Evolutionary conservation across 176 grass and related monocot species (phyloP).

Genomic region (Aegilops longissima): DNA sequence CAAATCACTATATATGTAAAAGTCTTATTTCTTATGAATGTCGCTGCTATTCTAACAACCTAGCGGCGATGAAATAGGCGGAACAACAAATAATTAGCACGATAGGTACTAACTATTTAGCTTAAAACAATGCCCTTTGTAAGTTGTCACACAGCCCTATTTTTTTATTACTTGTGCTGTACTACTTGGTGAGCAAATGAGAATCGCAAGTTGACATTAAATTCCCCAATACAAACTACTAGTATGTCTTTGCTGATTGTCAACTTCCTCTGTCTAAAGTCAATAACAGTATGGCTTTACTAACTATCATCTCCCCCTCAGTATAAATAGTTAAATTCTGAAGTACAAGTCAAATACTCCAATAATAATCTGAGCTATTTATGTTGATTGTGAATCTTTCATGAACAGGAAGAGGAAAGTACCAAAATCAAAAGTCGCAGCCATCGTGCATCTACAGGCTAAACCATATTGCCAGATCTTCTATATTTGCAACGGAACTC

Average conservation of each 20-base stretch:
- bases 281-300: neutral
- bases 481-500: slow-evolving; percentile 57
- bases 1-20: too few species aligned
- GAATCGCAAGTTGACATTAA: neutral
- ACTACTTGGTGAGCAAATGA: neutral
- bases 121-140: neutral
- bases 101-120: too few species aligned
- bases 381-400: slow-evolving; percentile 1
- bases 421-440: slow-evolving; percentile 62
- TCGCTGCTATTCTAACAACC: neutral
- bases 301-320: neutral
- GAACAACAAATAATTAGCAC: too few species aligned
- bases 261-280: too few species aligned
- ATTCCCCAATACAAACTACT: neutral
- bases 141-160: neutral
- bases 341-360: neutral
- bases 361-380: neutral
- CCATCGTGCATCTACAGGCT: slow-evolving; percentile 47
- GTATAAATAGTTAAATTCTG: neutral
- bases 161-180: neutral
- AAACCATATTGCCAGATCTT: slow-evolving; percentile 57
- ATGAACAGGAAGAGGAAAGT: slow-evolving; percentile 43
- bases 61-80: neutral
- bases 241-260: too few species aligned
- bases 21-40: neutral